These are phyloP conservation scores for Penicillium samsonianum DNA, from an alignment of 495 filamentous ascomycete genomes.

Conservation along the genomic window DNA sequence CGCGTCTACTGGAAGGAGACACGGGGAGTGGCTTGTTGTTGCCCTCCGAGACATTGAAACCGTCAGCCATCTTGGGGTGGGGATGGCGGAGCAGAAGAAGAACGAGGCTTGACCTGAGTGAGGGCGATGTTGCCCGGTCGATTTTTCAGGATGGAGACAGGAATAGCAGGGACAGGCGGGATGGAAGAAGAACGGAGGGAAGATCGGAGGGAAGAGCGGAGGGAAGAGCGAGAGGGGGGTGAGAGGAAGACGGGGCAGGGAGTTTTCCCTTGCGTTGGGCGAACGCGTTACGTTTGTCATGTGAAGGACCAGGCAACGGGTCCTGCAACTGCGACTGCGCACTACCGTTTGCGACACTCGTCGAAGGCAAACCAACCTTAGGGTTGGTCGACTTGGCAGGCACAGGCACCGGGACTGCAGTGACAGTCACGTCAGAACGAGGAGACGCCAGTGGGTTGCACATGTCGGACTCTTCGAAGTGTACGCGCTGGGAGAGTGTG, in stretches of 20 bases:
- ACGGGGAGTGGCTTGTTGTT: conserved; percentile 1
- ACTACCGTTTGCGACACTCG: neutral
- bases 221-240: neutral
- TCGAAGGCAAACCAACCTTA: neutral
- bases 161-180: neutral
- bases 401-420: neutral
- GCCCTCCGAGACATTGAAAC: neutral
- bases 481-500: neutral
- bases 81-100: neutral
- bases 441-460: neutral
- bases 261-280: neutral
- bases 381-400: neutral
- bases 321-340: neutral
- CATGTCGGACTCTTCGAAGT: neutral
- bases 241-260: neutral
- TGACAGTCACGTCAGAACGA: neutral
- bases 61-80: neutral
- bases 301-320: neutral
- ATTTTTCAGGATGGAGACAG: neutral
- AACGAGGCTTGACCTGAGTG: neutral
- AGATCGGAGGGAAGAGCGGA: neutral
- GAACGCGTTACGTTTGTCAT: neutral
- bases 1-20: neutral
- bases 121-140: neutral
- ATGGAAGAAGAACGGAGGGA: neutral